A percentile compares a stretch with the other conserved stretches of the same genome.
Conservation (phyloP, 306 rosid genomes). For the Acmispon strigosus region DNA sequence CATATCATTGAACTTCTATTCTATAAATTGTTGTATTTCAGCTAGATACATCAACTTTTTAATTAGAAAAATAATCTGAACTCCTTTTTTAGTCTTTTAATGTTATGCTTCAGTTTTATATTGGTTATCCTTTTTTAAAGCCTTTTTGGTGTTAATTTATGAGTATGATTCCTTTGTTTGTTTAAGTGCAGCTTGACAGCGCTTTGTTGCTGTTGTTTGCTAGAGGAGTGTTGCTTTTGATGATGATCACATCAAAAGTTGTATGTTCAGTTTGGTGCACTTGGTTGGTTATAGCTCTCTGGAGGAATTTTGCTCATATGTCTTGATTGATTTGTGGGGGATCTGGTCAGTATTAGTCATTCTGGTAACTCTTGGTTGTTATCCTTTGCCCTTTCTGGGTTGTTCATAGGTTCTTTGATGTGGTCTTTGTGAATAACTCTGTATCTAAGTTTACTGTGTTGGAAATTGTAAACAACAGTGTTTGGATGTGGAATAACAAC, state of each 20-base stretch:
- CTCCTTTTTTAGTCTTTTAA: neutral
- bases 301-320: conserved; percentile 18
- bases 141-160: neutral
- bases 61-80: neutral
- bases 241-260: conserved; percentile 21
- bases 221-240: conserved; percentile 70
- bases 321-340: conserved; percentile 21
- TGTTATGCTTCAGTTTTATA: neutral
- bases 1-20: neutral
- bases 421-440: conserved; percentile 6
- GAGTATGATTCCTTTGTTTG: neutral
- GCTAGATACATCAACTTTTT: neutral
- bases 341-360: conserved; percentile 15
- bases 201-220: conserved; percentile 80
- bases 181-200: conserved; percentile 64
- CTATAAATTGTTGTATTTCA: neutral
- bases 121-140: neutral
- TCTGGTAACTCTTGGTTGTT: conserved; percentile 5
- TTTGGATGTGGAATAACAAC: neutral
- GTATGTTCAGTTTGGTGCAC: conserved; percentile 21
- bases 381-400: neutral
- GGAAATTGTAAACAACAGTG: conserved; percentile 5
- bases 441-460: neutral
- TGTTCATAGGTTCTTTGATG: conserved; percentile 20
- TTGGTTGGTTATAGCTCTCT: conserved; percentile 28